Base-by-base conservation (phyloP, 768 basidiomycete species). In the Lentinula sp. region DNA sequence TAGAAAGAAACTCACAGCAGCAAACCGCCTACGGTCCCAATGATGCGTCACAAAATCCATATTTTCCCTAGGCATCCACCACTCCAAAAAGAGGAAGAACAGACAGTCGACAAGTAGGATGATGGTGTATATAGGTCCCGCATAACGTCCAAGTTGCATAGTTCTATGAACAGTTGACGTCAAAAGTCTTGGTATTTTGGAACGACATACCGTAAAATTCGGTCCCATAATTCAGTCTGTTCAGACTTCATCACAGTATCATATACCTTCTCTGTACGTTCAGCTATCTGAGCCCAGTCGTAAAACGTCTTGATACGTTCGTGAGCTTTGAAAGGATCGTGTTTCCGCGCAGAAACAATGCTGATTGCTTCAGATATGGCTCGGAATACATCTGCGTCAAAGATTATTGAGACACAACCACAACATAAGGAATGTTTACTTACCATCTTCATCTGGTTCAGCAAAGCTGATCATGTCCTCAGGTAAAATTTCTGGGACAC, bases 401-500 rank as follows among this genome's bases (percentile, higher is more conserved):
- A 46, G 10, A 28, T 42, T 12, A 45, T 37, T 15, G 45, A 59
- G 51, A 56, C 50, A 51, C 6, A 35, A 9, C 20, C n/a, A 12
- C 4, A 59, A 18, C 48, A 56, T 23, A 36, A 39, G 42, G 35
- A 55, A n/a, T 15, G 12, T 41, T 13, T 1, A 73, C 84, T 36
- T 56, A 95, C 96, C 96, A 65, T 97, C 93, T 72, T 93, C 94
- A 45, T 98, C 91, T 0, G 96, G 94, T 59, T 87, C 84, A 0
- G 95, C 93, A 68, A 98, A 97, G 54, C 91, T 93, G 62, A 98
- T 94, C 91, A 98, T 91, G 66, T 96, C 93, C 61, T 86, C 77
- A 0, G 97, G 97, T 13, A 99, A 76, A 59, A 98, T 90, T 72
- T 98, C 97, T 0, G 96, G 93, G 0, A 98, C 92, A 0, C 97